Base-by-base conservation (phyloP, 2,329 filamentous ascomycete genomes). In the Elsinoe australis region DNA sequence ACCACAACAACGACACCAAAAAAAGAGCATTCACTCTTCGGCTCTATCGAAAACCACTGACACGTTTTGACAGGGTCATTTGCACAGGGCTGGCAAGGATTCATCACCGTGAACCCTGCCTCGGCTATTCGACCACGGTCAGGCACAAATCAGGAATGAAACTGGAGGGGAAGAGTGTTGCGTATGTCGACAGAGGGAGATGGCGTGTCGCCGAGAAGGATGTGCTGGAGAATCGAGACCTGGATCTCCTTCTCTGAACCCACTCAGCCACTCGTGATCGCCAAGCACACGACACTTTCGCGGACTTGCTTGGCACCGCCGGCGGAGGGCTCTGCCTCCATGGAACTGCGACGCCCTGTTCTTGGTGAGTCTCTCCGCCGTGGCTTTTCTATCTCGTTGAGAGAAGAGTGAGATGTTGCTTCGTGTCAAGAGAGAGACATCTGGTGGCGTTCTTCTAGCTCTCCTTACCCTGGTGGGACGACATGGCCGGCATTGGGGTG, bases 141-240 rank as follows among this genome's bases (percentile, higher is more conserved):
- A 44, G 39, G 39, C 39, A 44, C 26, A 15, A 44, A 44, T 39
- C 35, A 21, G 22, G 7, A 17, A 14, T 5, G n/a, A 17, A 44
- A 31, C 39, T 18, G 10, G 18, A 28, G 17, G 21, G 36, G 2
- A 9, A 15, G 10, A 21, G 26, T 32, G 39, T 44, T 44, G 39
- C 39, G 39, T 21, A 26, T 29, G 28, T 31, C 18, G 14, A 32
- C 24, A 21, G 21, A 17, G 24, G 21, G 17, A 14, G 36, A 18
- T 41, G 36, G 36, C 36, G 36, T 26, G 36, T 18, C 39, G 39
- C 39, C 39, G 26, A 44, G 39, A 32, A 41, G 36, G 36, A 41
- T 21, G 36, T 41, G 10, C n/a, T n/a, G n/a, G n/a, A n/a, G n/a
- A n/a, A n/a, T n/a, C n/a, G n/a, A n/a, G n/a, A n/a, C n/a, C n/a